phyloP scores from a whole-genome alignment of 2,329 filamentous ascomycete genomes.

The Biscogniauxia marginata region DNA sequence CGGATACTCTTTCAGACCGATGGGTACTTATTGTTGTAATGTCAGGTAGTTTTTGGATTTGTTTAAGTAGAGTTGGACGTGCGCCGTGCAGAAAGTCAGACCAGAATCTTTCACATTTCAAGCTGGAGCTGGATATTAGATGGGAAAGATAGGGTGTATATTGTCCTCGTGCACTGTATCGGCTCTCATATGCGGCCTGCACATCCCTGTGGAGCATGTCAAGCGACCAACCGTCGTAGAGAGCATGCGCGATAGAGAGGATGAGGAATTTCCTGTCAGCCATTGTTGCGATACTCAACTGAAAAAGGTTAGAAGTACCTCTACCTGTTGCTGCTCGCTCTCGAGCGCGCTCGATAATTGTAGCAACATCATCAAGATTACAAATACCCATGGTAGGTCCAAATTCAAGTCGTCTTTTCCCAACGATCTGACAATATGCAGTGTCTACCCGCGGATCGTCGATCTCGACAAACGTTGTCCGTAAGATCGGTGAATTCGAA shows the following conservation, averaged over 20 bases:
- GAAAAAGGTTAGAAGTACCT: conserved; percentile 44
- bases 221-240: conserved; percentile 89
- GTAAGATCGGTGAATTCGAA: conserved; percentile 64
- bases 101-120: conserved; percentile 65
- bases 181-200: conserved; percentile 57
- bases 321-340: conserved; percentile 35
- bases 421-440: conserved; percentile 50
- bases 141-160: conserved; percentile 55
- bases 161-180: conserved; percentile 40
- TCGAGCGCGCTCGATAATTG: conserved; percentile 38
- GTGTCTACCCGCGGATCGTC: conserved; percentile 55
- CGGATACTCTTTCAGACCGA: conserved; percentile 46
- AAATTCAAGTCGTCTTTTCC: conserved; percentile 20
- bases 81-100: conserved; percentile 59
- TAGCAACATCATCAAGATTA: conserved; percentile 34
- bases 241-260: conserved; percentile 77
- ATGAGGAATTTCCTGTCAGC: conserved; percentile 43
- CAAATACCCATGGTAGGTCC: conserved; percentile 26
- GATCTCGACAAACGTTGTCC: conserved; percentile 70
- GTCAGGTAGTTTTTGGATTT: neutral
- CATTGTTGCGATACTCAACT: conserved; percentile 43
- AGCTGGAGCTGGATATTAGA: conserved; percentile 44
- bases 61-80: conserved; percentile 35
- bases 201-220: conserved; percentile 71
- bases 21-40: conserved; percentile 24